Percentiles rank a stretch among this genome's conserved stretches.
These are phyloP conservation scores for Boeremia exigua DNA, from an alignment of 2,329 filamentous ascomycete genomes.

Conservation along the genomic window DNA sequence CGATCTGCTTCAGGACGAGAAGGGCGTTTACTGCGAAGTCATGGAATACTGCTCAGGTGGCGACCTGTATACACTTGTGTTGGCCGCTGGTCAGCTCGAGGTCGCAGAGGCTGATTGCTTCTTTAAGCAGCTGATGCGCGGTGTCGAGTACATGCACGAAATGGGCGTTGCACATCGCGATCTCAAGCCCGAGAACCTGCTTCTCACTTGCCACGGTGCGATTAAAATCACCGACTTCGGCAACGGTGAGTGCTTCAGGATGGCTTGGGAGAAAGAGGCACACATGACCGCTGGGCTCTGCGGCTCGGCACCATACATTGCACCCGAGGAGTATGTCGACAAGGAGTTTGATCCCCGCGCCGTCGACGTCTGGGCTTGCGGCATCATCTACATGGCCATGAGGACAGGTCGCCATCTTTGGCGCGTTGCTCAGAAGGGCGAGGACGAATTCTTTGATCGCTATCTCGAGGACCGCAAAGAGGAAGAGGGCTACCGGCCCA, in stretches of 20 bases:
- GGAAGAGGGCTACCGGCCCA: slow-evolving; percentile 94
- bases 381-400: slow-evolving; percentile 99
- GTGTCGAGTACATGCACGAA: slow-evolving; percentile 98
- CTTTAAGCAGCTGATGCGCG: slow-evolving; percentile 99
- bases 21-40: slow-evolving; percentile 97
- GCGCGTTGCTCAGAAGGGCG: slow-evolving; percentile 95
- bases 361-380: slow-evolving; percentile 98
- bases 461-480: slow-evolving; percentile 93
- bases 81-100: slow-evolving; percentile 89
- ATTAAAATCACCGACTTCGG: slow-evolving; percentile 99
- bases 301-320: slow-evolving; percentile 95
- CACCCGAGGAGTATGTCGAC: slow-evolving; percentile 93
- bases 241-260: slow-evolving; percentile 98
- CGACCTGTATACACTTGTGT: slow-evolving; percentile 90
- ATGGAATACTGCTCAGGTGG: slow-evolving; percentile 99
- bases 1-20: slow-evolving; percentile 91
- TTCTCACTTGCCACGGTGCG: slow-evolving; percentile 88
- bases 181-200: slow-evolving; percentile 93
- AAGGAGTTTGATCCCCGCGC: slow-evolving; percentile 96
- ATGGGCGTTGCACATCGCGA: slow-evolving; percentile 99
- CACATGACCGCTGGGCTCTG: slow-evolving; percentile 98
- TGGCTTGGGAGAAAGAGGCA: slow-evolving; percentile 98
- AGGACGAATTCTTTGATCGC: slow-evolving; percentile 95
- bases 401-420: slow-evolving; percentile 93
- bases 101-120: slow-evolving; percentile 95